Percentiles rank a stretch among this genome's conserved stretches.
These are phyloP conservation scores for Agarophyton chilense DNA, from an alignment of 23 red algal species.

Conservation along the genomic window DNA sequence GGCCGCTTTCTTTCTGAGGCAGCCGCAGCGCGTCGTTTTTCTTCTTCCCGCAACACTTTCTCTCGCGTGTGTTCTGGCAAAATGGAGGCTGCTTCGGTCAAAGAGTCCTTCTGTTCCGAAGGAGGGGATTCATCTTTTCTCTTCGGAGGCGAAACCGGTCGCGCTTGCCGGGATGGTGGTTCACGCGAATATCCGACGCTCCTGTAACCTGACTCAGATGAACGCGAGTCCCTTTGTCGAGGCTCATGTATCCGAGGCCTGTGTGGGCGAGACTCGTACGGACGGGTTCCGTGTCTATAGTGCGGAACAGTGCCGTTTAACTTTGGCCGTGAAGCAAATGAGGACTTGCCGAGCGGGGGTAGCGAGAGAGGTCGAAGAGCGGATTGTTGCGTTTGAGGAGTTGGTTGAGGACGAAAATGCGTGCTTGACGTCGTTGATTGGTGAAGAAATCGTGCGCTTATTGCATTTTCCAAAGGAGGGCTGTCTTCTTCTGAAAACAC, in stretches of 20 bases:
- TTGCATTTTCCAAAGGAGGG: no score
- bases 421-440: not conserved
- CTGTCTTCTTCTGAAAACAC: constrained; percentile 28
- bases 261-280: constrained; percentile 2
- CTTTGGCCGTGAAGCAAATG: not conserved
- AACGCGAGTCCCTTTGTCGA: not conserved
- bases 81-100: not conserved
- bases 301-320: not conserved
- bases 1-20: constrained; percentile 34
- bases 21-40: constrained; percentile 14
- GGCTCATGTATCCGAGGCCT: not conserved
- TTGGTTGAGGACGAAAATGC: not conserved
- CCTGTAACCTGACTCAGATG: not conserved
- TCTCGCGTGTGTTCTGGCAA: constrained; percentile 12
- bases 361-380: not conserved
- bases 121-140: not conserved
- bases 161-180: not conserved
- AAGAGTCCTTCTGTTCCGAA: not conserved
- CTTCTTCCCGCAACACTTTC: constrained; percentile 19
- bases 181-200: not conserved
- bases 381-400: not conserved
- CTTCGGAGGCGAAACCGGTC: not conserved
- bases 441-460: no score
- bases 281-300: not conserved
- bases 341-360: constrained; percentile 9